These are phyloP conservation scores for Cryptococcus sp. DNA, from an alignment of 1,284 basidiomycete species.

Conservation along the genomic window DNA sequence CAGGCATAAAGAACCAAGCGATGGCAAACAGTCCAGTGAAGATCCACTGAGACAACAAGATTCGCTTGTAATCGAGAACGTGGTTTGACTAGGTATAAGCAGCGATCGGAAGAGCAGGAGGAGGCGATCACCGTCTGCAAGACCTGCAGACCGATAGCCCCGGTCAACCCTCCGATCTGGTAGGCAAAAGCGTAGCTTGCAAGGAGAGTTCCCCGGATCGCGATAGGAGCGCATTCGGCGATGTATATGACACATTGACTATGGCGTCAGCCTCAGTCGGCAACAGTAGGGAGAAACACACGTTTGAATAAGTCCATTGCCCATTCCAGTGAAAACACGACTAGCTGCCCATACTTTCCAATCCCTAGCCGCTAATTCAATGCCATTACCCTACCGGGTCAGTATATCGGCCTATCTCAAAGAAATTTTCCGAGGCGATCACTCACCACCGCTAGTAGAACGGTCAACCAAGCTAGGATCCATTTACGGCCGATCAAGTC, in stretches of 20 bases:
- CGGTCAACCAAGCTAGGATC: constrained; percentile 2
- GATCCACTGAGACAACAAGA: background rate
- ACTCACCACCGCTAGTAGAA: constrained; percentile 7
- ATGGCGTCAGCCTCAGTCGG: no score
- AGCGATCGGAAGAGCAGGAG: background rate
- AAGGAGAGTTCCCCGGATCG: constrained; percentile 9
- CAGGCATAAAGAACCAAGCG: background rate
- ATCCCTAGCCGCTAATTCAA: constrained; percentile 6
- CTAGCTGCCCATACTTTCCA: constrained; percentile 7
- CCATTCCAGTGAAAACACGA: constrained; percentile 10
- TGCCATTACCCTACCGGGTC: constrained; percentile 6
- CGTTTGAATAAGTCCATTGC: constrained; percentile 4
- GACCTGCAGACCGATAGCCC: constrained; percentile 9
- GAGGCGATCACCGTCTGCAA: constrained; percentile 6
- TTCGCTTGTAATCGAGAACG: background rate
- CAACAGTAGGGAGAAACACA: no score
- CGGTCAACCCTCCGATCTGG: constrained; percentile 5
- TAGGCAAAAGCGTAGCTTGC: constrained; percentile 7
- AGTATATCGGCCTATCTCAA: background rate
- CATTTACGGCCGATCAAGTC: constrained; percentile 5
- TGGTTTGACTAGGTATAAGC: background rate
- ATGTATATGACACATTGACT: constrained; percentile 9
- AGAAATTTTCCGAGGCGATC: no score
- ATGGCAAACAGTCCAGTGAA: background rate
- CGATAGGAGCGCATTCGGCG: constrained; percentile 10